These are phyloP conservation scores for Blakeslea trispora DNA, from an alignment of 371 early-diverging fungal genomes.

Conservation along the genomic window DNA sequence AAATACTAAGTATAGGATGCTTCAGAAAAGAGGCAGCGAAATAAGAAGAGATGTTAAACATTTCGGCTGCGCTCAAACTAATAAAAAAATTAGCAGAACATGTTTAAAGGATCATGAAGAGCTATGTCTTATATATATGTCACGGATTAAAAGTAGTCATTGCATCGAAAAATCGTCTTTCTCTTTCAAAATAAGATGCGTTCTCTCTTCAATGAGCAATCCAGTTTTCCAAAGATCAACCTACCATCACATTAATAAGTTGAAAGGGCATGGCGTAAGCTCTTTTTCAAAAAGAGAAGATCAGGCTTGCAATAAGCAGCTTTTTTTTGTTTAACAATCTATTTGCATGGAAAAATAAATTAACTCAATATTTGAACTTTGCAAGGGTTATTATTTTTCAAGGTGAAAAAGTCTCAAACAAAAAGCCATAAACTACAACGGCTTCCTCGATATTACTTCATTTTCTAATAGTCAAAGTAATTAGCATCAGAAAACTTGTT, in stretches of 20 bases:
- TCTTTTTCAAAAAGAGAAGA: constrained; percentile 11
- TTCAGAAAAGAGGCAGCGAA: no score
- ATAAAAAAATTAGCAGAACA: constrained; percentile 9
- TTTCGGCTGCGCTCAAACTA: constrained; percentile 10
- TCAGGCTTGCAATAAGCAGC: constrained; percentile 12
- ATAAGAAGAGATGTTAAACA: constrained; percentile 5
- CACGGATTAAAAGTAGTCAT: constrained; percentile 20
- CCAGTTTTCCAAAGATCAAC: constrained; percentile 22
- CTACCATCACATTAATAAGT: constrained; percentile 14
- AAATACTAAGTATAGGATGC: not conserved
- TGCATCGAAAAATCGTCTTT: constrained; percentile 10
- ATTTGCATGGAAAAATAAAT: constrained; percentile 20
- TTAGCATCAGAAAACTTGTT: constrained; percentile 23
- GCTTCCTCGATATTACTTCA: constrained; percentile 24
- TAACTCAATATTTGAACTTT: constrained; percentile 13
- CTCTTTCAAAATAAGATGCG: constrained; percentile 12
- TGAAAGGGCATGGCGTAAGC: constrained; percentile 13
- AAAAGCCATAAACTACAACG: constrained; percentile 27
- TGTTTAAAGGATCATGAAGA: constrained; percentile 12
- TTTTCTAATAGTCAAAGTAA: constrained; percentile 20
- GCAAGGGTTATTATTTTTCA: constrained; percentile 12
- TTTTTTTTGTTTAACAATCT: constrained; percentile 20
- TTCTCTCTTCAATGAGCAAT: constrained; percentile 15
- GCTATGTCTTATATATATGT: constrained; percentile 12
- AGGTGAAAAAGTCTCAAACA: constrained; percentile 28